Base-by-base conservation (phyloP, 2,329 filamentous ascomycete genomes). In the Trichoderma sp. region DNA sequence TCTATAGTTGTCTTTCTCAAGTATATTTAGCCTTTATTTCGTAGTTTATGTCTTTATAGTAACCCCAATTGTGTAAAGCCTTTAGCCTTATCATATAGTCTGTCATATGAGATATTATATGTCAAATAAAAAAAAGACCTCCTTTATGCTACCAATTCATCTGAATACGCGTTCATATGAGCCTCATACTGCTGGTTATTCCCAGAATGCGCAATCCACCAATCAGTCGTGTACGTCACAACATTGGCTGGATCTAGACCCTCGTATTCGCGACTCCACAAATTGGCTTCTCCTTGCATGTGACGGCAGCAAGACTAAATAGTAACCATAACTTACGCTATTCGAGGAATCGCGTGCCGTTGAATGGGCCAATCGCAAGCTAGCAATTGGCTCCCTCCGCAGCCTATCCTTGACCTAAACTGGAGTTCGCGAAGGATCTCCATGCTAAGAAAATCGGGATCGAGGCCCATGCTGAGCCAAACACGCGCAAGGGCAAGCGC, bases 251-350 rank as follows among this genome's bases (percentile, higher is more conserved):
- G 35, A 37, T n/a, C 21, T n/a, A n/a, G 40, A 8, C 16, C 40
- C n/a, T 43, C 40, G 40, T 43, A 43, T 43, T 43, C 49, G 52
- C 49, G 52, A 64, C 62, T 65, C 62, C 62, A 66, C 62, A 37
- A 31, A 56, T 19, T 31, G 37, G 21, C 62, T 66, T 29, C 37
- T 58, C 52, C 62, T 66, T 66, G 62, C 62, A 66, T 57, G 62
- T 66, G 35, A 66, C n/a, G 62, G 33, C 24, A 55, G 24, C 40
- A 21, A 56, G 24, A 47, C 24, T 35, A 60, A 65, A 65, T 56
- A 19, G 57, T 33, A 49, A 11, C 53, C 53, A 47, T 19, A 19
- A 10, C 24, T 24, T 8, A 19, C 56, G 27, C 62, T 40, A 10
- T 19, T 47, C 33, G 24, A 5, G 62, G 62, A 40, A 65, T 65